A percentile compares a stretch with the other conserved stretches of the same genome.
These are phyloP conservation scores for Uncinocarpus reesii DNA, from an alignment of 2,329 filamentous ascomycete species.

Conservation along the genomic window DNA sequence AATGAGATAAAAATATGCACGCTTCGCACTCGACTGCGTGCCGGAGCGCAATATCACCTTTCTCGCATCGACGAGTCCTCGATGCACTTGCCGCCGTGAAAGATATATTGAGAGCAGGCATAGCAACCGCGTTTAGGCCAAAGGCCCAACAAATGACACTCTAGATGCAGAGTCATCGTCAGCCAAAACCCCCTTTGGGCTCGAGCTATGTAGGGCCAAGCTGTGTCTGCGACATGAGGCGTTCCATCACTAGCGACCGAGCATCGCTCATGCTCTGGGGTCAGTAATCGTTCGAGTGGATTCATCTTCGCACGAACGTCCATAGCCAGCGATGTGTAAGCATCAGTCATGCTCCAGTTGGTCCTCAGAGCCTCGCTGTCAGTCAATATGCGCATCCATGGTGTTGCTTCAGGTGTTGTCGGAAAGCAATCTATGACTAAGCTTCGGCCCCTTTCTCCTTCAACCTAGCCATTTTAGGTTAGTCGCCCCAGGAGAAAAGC, in stretches of 20 bases:
- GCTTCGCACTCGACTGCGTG: background rate
- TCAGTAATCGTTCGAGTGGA: background rate
- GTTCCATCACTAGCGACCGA: background rate
- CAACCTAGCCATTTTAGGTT: too few relatives aligned
- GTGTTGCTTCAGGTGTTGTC: too few relatives aligned
- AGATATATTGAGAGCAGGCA: background rate
- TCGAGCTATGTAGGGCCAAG: background rate
- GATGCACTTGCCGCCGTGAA: background rate
- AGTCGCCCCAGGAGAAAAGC: too few relatives aligned
- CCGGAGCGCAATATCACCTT: background rate
- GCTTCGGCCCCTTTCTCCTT: too few relatives aligned
- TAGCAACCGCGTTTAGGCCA: too few relatives aligned
- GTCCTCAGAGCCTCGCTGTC: too few relatives aligned
- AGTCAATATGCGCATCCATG: too few relatives aligned
- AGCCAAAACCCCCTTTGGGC: background rate
- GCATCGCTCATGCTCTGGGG: background rate
- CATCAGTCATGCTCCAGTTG: conserved; percentile 1
- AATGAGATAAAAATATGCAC: background rate
- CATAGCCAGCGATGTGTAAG: background rate
- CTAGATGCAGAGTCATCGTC: too few relatives aligned
- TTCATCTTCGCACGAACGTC: background rate
- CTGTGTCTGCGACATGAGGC: background rate
- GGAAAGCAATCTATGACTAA: too few relatives aligned
- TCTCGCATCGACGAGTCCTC: background rate
- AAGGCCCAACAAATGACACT: too few relatives aligned